Percentiles rank a stretch among this genome's conserved stretches.
phyloP scores from a whole-genome alignment of 2,329 filamentous ascomycete species.

The Pseudogymnoascus sp. region DNA sequence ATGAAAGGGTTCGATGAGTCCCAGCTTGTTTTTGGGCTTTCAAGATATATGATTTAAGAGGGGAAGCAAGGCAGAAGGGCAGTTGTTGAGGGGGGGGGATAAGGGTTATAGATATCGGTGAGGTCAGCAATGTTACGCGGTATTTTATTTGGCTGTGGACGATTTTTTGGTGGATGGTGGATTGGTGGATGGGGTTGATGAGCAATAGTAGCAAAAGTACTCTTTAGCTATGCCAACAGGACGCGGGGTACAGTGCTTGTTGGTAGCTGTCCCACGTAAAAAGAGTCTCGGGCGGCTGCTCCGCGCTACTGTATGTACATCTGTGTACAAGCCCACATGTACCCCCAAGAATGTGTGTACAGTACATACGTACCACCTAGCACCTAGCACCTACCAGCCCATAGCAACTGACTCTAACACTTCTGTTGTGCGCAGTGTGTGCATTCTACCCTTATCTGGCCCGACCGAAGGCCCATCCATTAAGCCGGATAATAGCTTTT shows the following conservation, averaged over 20 bases:
- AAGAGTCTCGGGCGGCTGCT: neutral
- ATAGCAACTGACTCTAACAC: neutral
- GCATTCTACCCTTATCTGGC: neutral
- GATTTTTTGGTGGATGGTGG: neutral
- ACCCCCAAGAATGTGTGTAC: neutral
- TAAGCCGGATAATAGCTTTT: neutral
- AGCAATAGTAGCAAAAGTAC: neutral
- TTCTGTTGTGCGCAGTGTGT: neutral
- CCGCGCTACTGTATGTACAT: neutral
- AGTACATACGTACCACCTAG: neutral
- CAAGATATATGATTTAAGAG: neutral
- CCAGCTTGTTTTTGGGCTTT: neutral
- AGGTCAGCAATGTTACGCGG: constrained; percentile 1
- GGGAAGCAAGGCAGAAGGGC: neutral
- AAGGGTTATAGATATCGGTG: neutral
- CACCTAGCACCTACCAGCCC: neutral
- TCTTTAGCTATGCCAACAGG: neutral
- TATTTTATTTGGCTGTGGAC: neutral
- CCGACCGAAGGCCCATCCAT: neutral
- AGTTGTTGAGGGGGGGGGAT: neutral
- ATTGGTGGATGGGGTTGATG: neutral
- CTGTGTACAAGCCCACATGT: neutral
- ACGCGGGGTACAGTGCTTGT: neutral
- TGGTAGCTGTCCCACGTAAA: constrained; percentile 1
- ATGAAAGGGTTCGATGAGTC: neutral